These are phyloP conservation scores for Phalaenopsis equestris DNA, from an alignment of 106 monocot genomes.

Conservation along the genomic window DNA sequence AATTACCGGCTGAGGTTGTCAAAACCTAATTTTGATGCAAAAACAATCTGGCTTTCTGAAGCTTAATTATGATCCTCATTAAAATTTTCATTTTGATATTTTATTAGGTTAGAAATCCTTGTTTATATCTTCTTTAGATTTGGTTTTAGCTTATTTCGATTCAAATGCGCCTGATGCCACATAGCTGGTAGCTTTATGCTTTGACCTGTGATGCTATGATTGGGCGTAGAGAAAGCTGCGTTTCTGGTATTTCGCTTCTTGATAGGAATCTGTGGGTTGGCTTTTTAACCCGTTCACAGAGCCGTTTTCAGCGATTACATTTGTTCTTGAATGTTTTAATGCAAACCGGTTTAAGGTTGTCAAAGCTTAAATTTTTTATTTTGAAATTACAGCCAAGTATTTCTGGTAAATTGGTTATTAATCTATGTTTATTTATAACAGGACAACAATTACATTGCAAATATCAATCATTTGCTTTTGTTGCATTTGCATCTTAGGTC, in stretches of 20 bases:
- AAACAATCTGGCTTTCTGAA: neutral
- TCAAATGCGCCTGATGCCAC: conserved; percentile 7
- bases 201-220: conserved; percentile 40
- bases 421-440: no score
- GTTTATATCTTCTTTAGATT: neutral
- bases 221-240: conserved; percentile 19
- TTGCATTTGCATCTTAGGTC: no score
- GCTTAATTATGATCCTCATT: neutral
- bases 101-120: neutral
- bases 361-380: no score
- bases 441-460: no score
- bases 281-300: conserved; percentile 13
- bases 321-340: neutral
- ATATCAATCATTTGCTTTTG: no score
- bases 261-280: conserved; percentile 36
- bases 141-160: neutral
- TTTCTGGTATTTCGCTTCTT: conserved; percentile 11
- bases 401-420: no score
- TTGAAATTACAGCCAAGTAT: no score
- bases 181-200: conserved; percentile 15
- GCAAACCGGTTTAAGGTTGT: no score
- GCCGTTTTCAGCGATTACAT: conserved; percentile 37
- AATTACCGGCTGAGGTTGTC: conserved; percentile 4
- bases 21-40: neutral
- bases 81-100: neutral